phyloP scores from a whole-genome alignment of 1,139 yeast genomes.

The Saccharomyces hybrid region DNA sequence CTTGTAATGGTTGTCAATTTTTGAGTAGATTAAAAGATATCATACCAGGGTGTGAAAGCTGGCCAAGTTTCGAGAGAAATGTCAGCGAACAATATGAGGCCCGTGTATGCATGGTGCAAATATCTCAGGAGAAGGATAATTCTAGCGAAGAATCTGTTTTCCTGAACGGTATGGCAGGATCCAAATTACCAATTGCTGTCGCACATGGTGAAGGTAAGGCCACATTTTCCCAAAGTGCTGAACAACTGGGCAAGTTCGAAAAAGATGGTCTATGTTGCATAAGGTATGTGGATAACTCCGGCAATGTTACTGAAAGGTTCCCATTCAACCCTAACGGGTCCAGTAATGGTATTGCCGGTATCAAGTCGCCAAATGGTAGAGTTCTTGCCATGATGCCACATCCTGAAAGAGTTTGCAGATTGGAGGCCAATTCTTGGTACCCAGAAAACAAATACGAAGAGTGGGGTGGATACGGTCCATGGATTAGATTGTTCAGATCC shows the following conservation, averaged over 20 bases:
- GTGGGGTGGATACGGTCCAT: constrained; percentile 80
- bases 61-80: constrained; percentile 97
- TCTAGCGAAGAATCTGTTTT: constrained; percentile 53
- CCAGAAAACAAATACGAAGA: constrained; percentile 58
- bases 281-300: constrained; percentile 86
- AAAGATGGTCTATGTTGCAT: constrained; percentile 52
- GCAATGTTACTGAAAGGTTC: constrained; percentile 68
- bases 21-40: constrained; percentile 77
- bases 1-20: constrained; percentile 98
- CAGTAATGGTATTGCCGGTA: constrained; percentile 88
- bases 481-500: constrained; percentile 88
- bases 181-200: constrained; percentile 92
- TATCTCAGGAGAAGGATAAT: constrained; percentile 45
- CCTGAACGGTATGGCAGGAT: constrained; percentile 84
- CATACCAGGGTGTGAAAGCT: constrained; percentile 90
- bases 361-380: constrained; percentile 83
- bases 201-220: constrained; percentile 99
- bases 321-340: constrained; percentile 98
- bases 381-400: constrained; percentile 99
- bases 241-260: constrained; percentile 41
- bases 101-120: constrained; percentile 84
- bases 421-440: constrained; percentile 87
- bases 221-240: constrained; percentile 39
- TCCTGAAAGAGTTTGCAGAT: constrained; percentile 89
- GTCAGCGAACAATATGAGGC: constrained; percentile 94